A percentile compares a stretch with the other conserved stretches of the same genome.
Conservation (phyloP, 805 yeast genomes). For the Ogataea trehaloabstinens region DNA sequence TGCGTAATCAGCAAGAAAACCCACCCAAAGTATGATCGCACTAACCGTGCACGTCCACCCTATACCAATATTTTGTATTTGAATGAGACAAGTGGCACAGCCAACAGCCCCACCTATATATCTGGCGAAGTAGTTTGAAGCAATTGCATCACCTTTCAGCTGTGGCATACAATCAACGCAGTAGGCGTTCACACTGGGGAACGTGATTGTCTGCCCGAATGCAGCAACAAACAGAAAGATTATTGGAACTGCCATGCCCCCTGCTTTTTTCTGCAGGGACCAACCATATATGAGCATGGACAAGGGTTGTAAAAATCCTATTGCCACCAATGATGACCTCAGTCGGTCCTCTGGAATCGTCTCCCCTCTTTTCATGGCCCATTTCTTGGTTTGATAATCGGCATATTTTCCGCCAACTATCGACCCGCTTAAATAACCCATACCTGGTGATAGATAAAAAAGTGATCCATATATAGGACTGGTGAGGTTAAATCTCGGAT, state of each 20-base stretch:
- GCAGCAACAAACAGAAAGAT: conserved; percentile 48
- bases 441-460: conserved; percentile 56
- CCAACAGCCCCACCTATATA: conserved; percentile 50
- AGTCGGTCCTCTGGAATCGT: conserved; percentile 55
- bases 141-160: conserved; percentile 61
- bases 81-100: conserved; percentile 46
- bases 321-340: conserved; percentile 37
- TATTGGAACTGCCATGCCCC: conserved; percentile 56
- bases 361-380: conserved; percentile 38
- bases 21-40: conserved; percentile 41
- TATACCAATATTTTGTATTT: conserved; percentile 48
- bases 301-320: conserved; percentile 45
- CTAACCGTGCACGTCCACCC: conserved; percentile 57
- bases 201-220: conserved; percentile 48
- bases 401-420: conserved; percentile 53
- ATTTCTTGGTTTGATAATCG: conserved; percentile 44
- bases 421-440: conserved; percentile 50
- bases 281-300: conserved; percentile 52
- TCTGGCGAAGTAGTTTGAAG: conserved; percentile 50
- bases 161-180: conserved; percentile 58
- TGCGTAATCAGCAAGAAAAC: conserved; percentile 21
- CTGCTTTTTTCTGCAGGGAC: conserved; percentile 46
- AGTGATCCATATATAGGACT: conserved; percentile 50
- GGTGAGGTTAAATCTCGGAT: conserved; percentile 50
- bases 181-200: conserved; percentile 54